These are phyloP conservation scores for Penicillium goetzii DNA, from an alignment of 495 filamentous ascomycete species.

Conservation along the genomic window DNA sequence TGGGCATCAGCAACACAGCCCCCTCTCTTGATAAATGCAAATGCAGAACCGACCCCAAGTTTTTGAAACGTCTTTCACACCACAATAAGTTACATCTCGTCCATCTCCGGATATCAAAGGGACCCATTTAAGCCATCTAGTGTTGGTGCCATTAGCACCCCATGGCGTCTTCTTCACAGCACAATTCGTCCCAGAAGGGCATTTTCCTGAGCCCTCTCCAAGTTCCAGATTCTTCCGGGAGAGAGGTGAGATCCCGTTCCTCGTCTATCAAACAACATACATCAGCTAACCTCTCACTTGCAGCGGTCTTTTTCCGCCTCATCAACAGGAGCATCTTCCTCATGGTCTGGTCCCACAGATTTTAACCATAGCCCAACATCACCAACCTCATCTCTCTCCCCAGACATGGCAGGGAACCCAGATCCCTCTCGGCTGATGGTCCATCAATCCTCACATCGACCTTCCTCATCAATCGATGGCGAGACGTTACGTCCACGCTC, in stretches of 20 bases:
- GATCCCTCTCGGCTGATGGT: constrained; percentile 37
- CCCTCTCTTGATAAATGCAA: constrained; percentile 2
- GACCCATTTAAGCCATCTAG: constrained; percentile 7
- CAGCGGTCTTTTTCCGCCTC: constrained; percentile 32
- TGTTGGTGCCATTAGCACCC: constrained; percentile 9
- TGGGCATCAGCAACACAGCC: constrained; percentile 21
- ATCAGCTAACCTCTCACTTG: background rate
- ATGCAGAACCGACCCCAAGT: background rate
- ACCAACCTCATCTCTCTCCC: constrained; percentile 29
- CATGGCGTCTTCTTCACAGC: constrained; percentile 28
- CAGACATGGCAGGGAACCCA: constrained; percentile 34
- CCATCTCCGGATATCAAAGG: constrained; percentile 19
- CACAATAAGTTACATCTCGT: background rate
- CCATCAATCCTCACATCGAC: constrained; percentile 38
- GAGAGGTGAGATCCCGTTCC: constrained; percentile 29
- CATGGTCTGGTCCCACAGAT: constrained; percentile 31
- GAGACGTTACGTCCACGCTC: constrained; percentile 55
- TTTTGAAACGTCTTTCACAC: background rate
- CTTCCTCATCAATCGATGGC: constrained; percentile 51
- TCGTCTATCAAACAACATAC: constrained; percentile 5
- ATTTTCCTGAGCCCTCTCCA: constrained; percentile 25
- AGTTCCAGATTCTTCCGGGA: constrained; percentile 25
- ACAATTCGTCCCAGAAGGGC: constrained; percentile 22
- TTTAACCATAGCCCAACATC: constrained; percentile 28
- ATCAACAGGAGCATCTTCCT: constrained; percentile 25